These are phyloP conservation scores for Colletotrichum sp. DNA, from an alignment of 2,329 filamentous ascomycete genomes.

Conservation along the genomic window DNA sequence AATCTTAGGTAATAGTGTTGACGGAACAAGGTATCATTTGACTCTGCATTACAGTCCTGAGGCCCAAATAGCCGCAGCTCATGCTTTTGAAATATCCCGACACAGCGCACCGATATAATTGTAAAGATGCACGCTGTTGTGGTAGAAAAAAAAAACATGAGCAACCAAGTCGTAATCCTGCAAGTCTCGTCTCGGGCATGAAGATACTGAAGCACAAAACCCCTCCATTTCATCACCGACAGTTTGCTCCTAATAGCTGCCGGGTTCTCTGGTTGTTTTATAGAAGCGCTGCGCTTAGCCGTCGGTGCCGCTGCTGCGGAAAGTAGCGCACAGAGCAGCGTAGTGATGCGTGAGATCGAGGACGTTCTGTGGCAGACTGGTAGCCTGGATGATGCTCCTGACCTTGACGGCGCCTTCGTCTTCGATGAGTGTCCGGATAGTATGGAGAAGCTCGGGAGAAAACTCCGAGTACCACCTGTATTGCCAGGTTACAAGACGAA, in stretches of 20 bases:
- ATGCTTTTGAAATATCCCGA: conserved; percentile 7
- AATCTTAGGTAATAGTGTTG: neutral
- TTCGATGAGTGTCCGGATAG: conserved; percentile 91
- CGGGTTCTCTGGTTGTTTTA: neutral
- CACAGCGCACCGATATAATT: conserved; percentile 1
- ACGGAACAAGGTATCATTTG: conserved; percentile 18
- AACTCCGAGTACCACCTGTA: conserved; percentile 99
- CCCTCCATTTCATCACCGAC: neutral
- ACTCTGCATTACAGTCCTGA: conserved; percentile 11
- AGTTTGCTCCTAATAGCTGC: neutral
- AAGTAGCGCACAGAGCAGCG: conserved; percentile 90
- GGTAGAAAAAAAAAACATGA: neutral
- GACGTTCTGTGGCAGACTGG: conserved; percentile 89
- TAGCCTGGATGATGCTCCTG: conserved; percentile 94
- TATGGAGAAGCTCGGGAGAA: conserved; percentile 86
- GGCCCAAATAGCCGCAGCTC: neutral
- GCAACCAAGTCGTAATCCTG: neutral
- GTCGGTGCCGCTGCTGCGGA: conserved; percentile 92
- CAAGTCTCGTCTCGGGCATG: neutral
- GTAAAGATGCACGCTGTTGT: neutral
- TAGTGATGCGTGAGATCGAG: conserved; percentile 96
- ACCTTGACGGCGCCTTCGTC: conserved; percentile 98
- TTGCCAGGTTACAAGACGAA: conserved; percentile 94
- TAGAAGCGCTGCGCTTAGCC: conserved; percentile 52
- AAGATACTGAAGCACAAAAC: neutral